Conservation (phyloP, 352 stramenopile genomes). For the Halophytophthora batemanensis region DNA sequence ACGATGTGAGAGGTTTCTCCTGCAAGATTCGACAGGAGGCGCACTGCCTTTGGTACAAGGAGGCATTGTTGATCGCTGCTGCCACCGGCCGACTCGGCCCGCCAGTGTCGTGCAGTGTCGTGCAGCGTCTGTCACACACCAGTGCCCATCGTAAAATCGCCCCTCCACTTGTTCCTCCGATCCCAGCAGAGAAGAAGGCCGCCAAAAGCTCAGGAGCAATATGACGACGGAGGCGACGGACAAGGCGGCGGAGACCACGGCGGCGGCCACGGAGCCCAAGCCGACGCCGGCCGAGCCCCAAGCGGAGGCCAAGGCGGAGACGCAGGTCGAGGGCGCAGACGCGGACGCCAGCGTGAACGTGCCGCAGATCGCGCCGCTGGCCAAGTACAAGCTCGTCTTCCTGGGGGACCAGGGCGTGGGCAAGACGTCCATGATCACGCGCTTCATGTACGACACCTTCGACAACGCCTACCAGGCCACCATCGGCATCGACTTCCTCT, state of each 20-base stretch:
- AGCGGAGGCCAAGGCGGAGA: conserved; percentile 1
- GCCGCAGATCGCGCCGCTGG: conserved; percentile 86
- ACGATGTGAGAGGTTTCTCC: no score
- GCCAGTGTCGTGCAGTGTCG: no score
- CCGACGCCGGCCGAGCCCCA: conserved; percentile 3
- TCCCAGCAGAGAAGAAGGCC: background rate
- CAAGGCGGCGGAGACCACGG: conserved; percentile 19
- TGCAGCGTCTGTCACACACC: no score
- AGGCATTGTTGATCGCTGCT: no score
- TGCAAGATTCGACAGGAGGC: no score
- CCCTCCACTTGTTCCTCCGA: background rate
- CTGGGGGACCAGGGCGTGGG: conserved; percentile 97
- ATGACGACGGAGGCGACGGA: conserved; percentile 28
- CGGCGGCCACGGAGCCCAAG: background rate
- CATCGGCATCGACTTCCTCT: conserved; percentile 99
- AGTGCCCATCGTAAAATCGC: no score
- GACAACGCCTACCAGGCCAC: conserved; percentile 98
- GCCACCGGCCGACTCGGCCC: no score
- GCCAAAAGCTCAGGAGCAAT: conserved; percentile 8
- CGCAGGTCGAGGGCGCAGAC: conserved; percentile 6
- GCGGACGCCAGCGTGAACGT: conserved; percentile 44
- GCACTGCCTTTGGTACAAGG: no score
- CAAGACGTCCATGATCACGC: conserved; percentile 99
- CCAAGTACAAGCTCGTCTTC: conserved; percentile 95
- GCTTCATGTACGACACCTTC: conserved; percentile 99